Evolutionary conservation across 1,284 basidiomycete genomes (phyloP).

Genomic region (Phenoliferia sp.): DNA sequence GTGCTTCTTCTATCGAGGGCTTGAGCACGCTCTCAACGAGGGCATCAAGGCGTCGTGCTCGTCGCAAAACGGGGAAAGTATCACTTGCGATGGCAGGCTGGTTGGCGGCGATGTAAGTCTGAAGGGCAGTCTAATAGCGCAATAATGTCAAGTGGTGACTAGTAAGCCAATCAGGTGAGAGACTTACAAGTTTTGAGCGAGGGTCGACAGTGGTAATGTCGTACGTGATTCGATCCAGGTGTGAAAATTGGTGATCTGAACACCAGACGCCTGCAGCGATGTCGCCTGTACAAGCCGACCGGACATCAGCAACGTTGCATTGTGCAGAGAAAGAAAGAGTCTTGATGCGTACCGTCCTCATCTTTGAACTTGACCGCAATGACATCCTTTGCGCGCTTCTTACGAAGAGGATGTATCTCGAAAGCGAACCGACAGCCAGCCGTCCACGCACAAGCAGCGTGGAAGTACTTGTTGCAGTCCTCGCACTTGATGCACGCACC

Average conservation of each 20-base stretch:
- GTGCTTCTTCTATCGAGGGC: neutral
- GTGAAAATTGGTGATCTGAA: conserved; percentile 63
- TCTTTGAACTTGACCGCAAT: conserved; percentile 75
- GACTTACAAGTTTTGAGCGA: conserved; percentile 18
- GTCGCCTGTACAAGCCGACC: conserved; percentile 52
- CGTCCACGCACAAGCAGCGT: conserved; percentile 85
- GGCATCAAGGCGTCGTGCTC: conserved; percentile 39
- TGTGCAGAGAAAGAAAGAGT: no score
- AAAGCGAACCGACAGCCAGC: conserved; percentile 80
- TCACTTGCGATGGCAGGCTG: conserved; percentile 67
- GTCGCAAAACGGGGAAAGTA: conserved; percentile 57
- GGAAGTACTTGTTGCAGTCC: conserved; percentile 74
- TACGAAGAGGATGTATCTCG: conserved; percentile 77
- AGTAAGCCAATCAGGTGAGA: neutral
- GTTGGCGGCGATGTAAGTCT: conserved; percentile 48
- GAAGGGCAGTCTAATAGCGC: conserved; percentile 18
- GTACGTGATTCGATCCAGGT: conserved; percentile 20
- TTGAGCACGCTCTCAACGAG: conserved; percentile 18
- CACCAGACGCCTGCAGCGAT: conserved; percentile 79
- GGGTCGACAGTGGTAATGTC: conserved; percentile 23
- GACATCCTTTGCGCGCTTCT: conserved; percentile 57
- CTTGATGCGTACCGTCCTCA: conserved; percentile 48
- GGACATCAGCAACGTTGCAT: neutral
- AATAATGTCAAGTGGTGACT: neutral
- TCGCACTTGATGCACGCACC: conserved; percentile 80